Conservation (phyloP, 345 rosid species). For the Noccaea bulbosa region DNA sequence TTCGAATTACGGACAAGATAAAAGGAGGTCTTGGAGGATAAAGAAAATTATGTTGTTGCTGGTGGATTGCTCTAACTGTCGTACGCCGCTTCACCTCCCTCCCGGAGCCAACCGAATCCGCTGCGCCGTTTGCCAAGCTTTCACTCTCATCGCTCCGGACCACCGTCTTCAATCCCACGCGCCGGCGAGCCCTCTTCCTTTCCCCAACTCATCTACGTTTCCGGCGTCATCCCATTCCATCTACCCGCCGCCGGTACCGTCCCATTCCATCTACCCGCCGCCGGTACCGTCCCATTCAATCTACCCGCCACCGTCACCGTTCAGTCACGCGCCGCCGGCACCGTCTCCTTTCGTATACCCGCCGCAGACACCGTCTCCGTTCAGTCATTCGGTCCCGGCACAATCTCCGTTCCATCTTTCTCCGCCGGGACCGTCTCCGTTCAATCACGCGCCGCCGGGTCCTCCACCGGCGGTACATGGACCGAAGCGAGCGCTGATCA, state of each 20-base stretch:
- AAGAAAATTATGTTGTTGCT: constrained; percentile 45
- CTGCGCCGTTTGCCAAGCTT: constrained; percentile 73
- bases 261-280: constrained; percentile 50
- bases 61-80: constrained; percentile 78
- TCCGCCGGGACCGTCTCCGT: constrained; percentile 42
- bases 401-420: constrained; percentile 25
- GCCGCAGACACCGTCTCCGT: constrained; percentile 44
- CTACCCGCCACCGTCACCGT: constrained; percentile 41
- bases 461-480: constrained; percentile 62
- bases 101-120: constrained; percentile 68
- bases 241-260: constrained; percentile 47
- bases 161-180: constrained; percentile 33
- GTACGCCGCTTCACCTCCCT: constrained; percentile 67
- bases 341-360: constrained; percentile 11
- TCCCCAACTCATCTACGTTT: constrained; percentile 18
- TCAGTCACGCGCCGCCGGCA: constrained; percentile 17
- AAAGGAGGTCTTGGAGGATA: no score
- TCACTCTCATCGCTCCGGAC: constrained; percentile 65
- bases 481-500: constrained; percentile 74
- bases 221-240: constrained; percentile 45
- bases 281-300: constrained; percentile 45
- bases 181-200: constrained; percentile 33
- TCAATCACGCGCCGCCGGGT: constrained; percentile 58
- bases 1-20: no score
- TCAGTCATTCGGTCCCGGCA: constrained; percentile 45